These are phyloP conservation scores for Fragilaria radians DNA, from an alignment of 108 stramenopile species.

Conservation along the genomic window DNA sequence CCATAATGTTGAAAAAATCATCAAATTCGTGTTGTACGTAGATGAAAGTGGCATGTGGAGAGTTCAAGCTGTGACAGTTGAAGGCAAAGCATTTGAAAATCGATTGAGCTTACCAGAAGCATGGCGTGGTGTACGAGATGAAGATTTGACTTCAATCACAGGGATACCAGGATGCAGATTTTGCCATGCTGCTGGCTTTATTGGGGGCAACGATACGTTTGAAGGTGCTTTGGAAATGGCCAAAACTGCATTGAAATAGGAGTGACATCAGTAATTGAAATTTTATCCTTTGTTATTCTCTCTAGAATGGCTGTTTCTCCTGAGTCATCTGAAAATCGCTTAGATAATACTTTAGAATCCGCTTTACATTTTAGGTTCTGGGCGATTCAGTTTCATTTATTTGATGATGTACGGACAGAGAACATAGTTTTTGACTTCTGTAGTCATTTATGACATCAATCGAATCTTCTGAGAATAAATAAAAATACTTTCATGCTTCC, in stretches of 20 bases:
- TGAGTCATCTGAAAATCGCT: no score
- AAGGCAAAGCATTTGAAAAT: conserved; percentile 85
- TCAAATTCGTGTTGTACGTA: conserved; percentile 94
- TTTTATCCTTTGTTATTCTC: no score
- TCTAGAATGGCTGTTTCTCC: no score
- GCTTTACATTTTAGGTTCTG: no score
- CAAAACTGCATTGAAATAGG: conserved; percentile 34
- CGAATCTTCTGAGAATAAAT: no score
- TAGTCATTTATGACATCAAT: no score
- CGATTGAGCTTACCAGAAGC: conserved; percentile 81
- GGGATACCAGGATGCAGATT: conserved; percentile 90
- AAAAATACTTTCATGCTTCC: no score
- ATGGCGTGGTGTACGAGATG: conserved; percentile 95
- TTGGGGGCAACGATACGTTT: conserved; percentile 91
- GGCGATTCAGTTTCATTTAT: no score
- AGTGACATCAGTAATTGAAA: background rate
- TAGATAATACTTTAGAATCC: no score
- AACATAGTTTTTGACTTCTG: no score
- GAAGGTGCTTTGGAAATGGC: conserved; percentile 96
- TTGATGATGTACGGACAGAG: no score
- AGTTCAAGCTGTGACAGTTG: conserved; percentile 97
- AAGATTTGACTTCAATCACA: conserved; percentile 56
- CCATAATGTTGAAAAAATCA: conserved; percentile 36
- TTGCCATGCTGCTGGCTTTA: conserved; percentile 96
- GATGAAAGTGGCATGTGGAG: conserved; percentile 93